Percentiles rank a stretch among this genome's conserved stretches.
Conservation (phyloP, 1,139 yeast species). For the Debaryomycetaceae sp. region DNA sequence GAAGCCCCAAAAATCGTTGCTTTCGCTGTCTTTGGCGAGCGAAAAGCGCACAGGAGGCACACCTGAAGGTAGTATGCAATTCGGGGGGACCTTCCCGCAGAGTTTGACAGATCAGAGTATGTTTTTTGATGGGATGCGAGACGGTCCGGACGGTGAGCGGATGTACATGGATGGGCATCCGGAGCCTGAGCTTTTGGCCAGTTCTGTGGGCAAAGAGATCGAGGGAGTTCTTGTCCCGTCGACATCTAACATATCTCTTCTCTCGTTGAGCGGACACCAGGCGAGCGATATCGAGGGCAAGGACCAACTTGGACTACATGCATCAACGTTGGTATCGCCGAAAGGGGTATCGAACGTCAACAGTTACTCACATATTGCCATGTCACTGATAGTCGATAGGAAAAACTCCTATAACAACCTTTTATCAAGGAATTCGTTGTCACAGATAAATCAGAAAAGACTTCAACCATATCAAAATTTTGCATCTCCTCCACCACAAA, state of each 20-base stretch:
- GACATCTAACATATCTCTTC: slow-evolving; percentile 50
- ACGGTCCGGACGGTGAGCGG: neutral
- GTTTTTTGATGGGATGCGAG: neutral
- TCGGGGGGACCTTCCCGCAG: neutral
- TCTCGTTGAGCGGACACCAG: slow-evolving; percentile 37
- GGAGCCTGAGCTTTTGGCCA: slow-evolving; percentile 53
- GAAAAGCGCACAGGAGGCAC: slow-evolving; percentile 8
- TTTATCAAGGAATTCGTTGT: slow-evolving; percentile 29
- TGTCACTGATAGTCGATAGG: slow-evolving; percentile 12
- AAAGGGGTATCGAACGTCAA: neutral
- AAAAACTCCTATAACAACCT: slow-evolving; percentile 23
- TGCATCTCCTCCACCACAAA: slow-evolving; percentile 27
- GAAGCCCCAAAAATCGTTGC: slow-evolving; percentile 20
- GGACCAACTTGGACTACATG: neutral
- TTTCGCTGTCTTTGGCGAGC: slow-evolving; percentile 26
- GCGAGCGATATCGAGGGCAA: slow-evolving; percentile 1
- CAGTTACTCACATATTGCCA: neutral
- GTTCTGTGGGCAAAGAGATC: slow-evolving; percentile 50
- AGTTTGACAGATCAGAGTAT: neutral
- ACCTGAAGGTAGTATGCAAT: neutral
- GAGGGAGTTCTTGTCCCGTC: slow-evolving; percentile 53
- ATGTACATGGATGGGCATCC: slow-evolving; percentile 37
- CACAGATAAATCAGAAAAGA: slow-evolving; percentile 30
- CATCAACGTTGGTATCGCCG: neutral
- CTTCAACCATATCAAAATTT: slow-evolving; percentile 37